phyloP scores from a whole-genome alignment of 108 stramenopile genomes.

The Conticribra weissflogii region DNA sequence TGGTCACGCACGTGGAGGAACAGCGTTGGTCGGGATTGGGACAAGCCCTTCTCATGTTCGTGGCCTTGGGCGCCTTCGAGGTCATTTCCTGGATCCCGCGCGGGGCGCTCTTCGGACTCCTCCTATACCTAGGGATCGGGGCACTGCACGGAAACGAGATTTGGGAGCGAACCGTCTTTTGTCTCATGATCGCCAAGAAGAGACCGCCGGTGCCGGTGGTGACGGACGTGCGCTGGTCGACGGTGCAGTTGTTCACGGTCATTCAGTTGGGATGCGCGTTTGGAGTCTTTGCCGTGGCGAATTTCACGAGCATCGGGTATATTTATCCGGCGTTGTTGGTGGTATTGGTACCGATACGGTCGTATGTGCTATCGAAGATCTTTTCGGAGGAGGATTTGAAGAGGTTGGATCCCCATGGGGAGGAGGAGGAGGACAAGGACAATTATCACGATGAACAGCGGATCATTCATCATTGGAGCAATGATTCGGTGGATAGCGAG shows the following conservation, averaged over 20 bases:
- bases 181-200: constrained; percentile 9
- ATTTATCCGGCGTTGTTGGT: constrained; percentile 49
- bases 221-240: neutral
- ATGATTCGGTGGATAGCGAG: constrained; percentile 5
- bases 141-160: constrained; percentile 19
- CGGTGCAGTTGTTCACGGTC: constrained; percentile 12
- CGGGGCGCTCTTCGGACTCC: constrained; percentile 29
- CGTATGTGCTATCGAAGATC: constrained; percentile 28
- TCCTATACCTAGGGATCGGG: constrained; percentile 13
- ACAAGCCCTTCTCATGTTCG: constrained; percentile 61
- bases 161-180: constrained; percentile 12
- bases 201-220: constrained; percentile 20
- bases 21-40: constrained; percentile 52
- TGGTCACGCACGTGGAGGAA: constrained; percentile 53
- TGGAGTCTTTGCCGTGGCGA: constrained; percentile 34
- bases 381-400: constrained; percentile 46
- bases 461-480: constrained; percentile 1
- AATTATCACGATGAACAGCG: constrained; percentile 36
- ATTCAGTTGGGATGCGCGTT: constrained; percentile 15
- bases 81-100: constrained; percentile 55
- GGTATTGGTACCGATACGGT: constrained; percentile 53
- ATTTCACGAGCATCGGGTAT: constrained; percentile 23
- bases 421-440: constrained; percentile 33
- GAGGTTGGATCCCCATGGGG: constrained; percentile 47
- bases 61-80: constrained; percentile 31